Conservation (phyloP, 1,139 yeast genomes). For the Taphrina wiesneri region DNA sequence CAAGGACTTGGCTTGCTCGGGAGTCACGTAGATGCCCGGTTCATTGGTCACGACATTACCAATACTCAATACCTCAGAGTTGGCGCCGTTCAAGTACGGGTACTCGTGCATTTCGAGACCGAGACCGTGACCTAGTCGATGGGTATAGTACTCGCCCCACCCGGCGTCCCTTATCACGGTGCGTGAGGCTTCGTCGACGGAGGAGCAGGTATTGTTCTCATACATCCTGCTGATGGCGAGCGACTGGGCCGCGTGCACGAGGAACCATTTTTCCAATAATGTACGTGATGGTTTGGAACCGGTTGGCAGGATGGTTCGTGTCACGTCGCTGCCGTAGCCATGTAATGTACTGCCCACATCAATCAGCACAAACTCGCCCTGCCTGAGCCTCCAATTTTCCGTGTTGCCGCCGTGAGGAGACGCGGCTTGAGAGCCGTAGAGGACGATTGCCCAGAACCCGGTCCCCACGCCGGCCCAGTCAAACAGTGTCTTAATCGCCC, state of each 20-base stretch:
- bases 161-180: conserved; percentile 13
- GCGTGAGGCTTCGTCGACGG: conserved; percentile 29
- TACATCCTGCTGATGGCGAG: conserved; percentile 8
- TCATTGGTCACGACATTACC: conserved; percentile 75
- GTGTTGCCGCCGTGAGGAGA: conserved; percentile 31
- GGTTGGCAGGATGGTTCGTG: conserved; percentile 30
- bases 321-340: conserved; percentile 31
- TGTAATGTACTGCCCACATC: conserved; percentile 27
- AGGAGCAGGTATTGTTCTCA: conserved; percentile 9
- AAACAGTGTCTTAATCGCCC: conserved; percentile 7
- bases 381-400: background rate
- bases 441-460: conserved; percentile 26
- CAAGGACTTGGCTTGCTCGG: conserved; percentile 37
- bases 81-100: conserved; percentile 34
- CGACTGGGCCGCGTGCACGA: conserved; percentile 22
- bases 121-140: conserved; percentile 34
- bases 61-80: background rate
- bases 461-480: conserved; percentile 20
- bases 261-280: conserved; percentile 6
- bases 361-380: conserved; percentile 29
- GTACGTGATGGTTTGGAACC: background rate
- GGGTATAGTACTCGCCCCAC: conserved; percentile 25
- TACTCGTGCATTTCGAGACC: conserved; percentile 35
- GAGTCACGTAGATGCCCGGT: conserved; percentile 90
- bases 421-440: conserved; percentile 33